Conservation (phyloP, 768 basidiomycete genomes). For the Trametes punicea region DNA sequence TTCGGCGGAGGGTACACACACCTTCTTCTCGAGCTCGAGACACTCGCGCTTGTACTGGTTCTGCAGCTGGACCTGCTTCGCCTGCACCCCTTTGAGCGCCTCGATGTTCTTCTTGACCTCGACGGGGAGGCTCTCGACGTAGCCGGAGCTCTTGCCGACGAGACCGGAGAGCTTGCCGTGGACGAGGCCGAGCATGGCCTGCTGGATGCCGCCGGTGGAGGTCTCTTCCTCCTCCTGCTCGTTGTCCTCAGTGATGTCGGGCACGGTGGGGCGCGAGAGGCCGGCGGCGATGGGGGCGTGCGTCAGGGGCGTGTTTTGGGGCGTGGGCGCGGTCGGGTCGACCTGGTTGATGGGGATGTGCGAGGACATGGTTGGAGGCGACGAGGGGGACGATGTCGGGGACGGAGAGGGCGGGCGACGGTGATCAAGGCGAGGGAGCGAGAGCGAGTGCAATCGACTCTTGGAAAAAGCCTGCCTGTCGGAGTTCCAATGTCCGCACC, state of each 20-base stretch:
- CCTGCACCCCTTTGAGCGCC: conserved; percentile 91
- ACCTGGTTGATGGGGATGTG: conserved; percentile 57
- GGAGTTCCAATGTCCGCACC: conserved; percentile 17
- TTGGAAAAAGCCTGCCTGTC: conserved; percentile 12
- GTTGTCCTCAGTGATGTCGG: conserved; percentile 82
- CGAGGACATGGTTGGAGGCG: conserved; percentile 53
- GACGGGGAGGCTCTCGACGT: conserved; percentile 83
- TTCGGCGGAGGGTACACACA: conserved; percentile 32
- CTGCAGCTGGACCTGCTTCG: conserved; percentile 86
- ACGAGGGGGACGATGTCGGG: conserved; percentile 11
- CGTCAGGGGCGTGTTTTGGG: conserved; percentile 86
- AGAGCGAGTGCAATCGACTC: not conserved
- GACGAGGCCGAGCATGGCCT: conserved; percentile 80
- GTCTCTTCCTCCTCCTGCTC: conserved; percentile 59
- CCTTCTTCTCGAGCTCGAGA: conserved; percentile 94
- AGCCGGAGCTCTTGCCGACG: conserved; percentile 89
- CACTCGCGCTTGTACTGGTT: conserved; percentile 95
- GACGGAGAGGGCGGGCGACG: conserved; percentile 19
- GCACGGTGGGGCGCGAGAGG: conserved; percentile 84
- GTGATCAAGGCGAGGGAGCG: conserved; percentile 8
- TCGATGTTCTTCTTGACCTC: conserved; percentile 83
- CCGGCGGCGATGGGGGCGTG: conserved; percentile 77
- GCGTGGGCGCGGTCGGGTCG: conserved; percentile 83
- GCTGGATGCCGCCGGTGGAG: conserved; percentile 41
- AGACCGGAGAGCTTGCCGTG: conserved; percentile 84